Percentiles rank a stretch among this genome's conserved stretches.
phyloP scores from a whole-genome alignment of 2,329 filamentous ascomycete genomes.

The Tolypocladium ovalisporum region DNA sequence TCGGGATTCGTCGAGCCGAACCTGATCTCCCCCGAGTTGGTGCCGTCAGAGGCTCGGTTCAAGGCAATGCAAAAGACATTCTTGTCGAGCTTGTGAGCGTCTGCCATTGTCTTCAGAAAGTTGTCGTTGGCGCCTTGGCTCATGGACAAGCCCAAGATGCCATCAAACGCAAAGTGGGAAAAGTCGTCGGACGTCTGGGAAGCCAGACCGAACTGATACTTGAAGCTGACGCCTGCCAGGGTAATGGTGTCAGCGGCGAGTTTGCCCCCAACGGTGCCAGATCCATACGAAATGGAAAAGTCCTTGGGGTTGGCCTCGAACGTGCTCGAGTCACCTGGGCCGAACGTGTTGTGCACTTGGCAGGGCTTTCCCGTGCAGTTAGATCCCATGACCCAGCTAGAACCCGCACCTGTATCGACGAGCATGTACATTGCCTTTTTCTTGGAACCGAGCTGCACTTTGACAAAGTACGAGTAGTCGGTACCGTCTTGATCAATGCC shows the following conservation, averaged over 20 bases:
- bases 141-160: conserved; percentile 70
- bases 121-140: conserved; percentile 49
- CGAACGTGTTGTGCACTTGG: conserved; percentile 58
- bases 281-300: conserved; percentile 67
- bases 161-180: conserved; percentile 70
- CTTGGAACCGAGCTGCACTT: conserved; percentile 44
- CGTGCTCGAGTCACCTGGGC: conserved; percentile 52
- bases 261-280: conserved; percentile 59
- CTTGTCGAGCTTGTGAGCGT: conserved; percentile 41
- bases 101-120: conserved; percentile 52
- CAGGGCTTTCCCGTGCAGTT: conserved; percentile 59
- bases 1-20: conserved; percentile 60
- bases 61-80: conserved; percentile 66
- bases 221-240: conserved; percentile 53
- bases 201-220: conserved; percentile 63
- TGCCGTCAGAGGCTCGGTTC: conserved; percentile 52
- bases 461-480: conserved; percentile 55
- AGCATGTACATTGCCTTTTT: conserved; percentile 48
- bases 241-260: conserved; percentile 56
- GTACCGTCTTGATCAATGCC: conserved; percentile 54
- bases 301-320: conserved; percentile 38
- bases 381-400: conserved; percentile 75
- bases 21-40: conserved; percentile 63
- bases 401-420: conserved; percentile 56
- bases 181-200: conserved; percentile 65